These are phyloP conservation scores for Isatis tinctoria DNA, from an alignment of 345 rosid genomes.

Conservation along the genomic window DNA sequence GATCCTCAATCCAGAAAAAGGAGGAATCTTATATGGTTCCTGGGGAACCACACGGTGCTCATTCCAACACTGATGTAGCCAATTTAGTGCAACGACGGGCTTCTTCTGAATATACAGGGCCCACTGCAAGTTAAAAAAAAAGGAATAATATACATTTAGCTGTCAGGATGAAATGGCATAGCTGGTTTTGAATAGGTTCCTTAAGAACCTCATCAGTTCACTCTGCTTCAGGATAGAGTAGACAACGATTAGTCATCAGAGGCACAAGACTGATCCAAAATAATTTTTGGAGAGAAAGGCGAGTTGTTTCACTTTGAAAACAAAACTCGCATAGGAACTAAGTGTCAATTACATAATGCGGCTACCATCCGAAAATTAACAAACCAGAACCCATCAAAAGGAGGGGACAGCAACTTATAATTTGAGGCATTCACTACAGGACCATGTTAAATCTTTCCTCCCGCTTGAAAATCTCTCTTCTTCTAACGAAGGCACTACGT, in stretches of 20 bases:
- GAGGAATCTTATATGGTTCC: constrained; percentile 81
- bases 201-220: constrained; percentile 8
- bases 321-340: background rate
- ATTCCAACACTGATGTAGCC: constrained; percentile 84
- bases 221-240: constrained; percentile 6
- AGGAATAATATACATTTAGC: background rate
- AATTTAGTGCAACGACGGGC: constrained; percentile 67
- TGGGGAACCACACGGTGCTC: constrained; percentile 97
- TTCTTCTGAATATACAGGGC: constrained; percentile 74
- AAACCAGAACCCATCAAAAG: background rate
- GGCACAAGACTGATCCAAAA: background rate
- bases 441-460: background rate
- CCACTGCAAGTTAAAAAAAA: constrained; percentile 60
- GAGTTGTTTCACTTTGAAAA: background rate
- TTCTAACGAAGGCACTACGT: background rate
- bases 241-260: background rate
- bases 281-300: background rate
- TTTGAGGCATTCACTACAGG: constrained; percentile 2
- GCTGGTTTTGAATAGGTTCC: constrained; percentile 27
- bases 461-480: background rate
- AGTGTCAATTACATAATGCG: background rate
- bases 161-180: background rate
- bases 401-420: constrained; percentile 6
- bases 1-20: constrained; percentile 80
- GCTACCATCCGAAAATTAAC: background rate